Evolutionary conservation across 1,284 basidiomycete genomes (phyloP).

Genomic region (Porogramme epimiltina): DNA sequence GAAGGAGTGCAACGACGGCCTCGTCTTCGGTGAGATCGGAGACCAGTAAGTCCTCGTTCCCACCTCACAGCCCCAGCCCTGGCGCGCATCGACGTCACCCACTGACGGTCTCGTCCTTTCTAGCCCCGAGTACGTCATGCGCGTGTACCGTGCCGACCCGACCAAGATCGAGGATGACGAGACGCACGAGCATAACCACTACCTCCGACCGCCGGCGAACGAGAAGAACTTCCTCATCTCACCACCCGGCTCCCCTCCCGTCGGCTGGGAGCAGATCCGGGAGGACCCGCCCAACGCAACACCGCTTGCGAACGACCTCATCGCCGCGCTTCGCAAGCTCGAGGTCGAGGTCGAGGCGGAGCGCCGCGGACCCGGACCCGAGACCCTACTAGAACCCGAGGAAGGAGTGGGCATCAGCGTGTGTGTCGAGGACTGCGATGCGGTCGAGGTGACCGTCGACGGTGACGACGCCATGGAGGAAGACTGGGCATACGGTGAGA

Average conservation of each 20-base stretch:
- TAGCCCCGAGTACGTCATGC: constrained; percentile 58
- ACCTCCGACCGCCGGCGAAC: constrained; percentile 76
- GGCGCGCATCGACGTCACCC: neutral
- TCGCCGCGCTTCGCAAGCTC: constrained; percentile 69
- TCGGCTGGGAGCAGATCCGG: constrained; percentile 92
- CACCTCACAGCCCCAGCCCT: neutral
- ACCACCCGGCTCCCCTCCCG: constrained; percentile 96
- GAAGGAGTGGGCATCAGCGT: constrained; percentile 76
- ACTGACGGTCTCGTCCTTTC: neutral
- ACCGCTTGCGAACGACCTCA: constrained; percentile 90
- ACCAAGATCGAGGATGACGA: constrained; percentile 56
- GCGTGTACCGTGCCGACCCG: constrained; percentile 80
- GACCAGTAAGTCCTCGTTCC: constrained; percentile 45
- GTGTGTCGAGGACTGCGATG: constrained; percentile 67
- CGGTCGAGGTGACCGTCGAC: constrained; percentile 11
- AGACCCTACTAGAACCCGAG: constrained; percentile 63
- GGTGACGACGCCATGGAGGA: constrained; percentile 30
- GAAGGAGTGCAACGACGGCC: constrained; percentile 62
- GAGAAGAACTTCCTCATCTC: constrained; percentile 98
- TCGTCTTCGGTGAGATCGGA: constrained; percentile 53
- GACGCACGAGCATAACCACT: constrained; percentile 43
- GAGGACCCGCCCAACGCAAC: constrained; percentile 92
- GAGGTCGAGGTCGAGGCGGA: constrained; percentile 47
- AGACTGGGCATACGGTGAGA: constrained; percentile 66
- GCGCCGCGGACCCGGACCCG: constrained; percentile 40